phyloP scores from a whole-genome alignment of 2,329 filamentous ascomycete genomes.

The Alternaria arborescens region DNA sequence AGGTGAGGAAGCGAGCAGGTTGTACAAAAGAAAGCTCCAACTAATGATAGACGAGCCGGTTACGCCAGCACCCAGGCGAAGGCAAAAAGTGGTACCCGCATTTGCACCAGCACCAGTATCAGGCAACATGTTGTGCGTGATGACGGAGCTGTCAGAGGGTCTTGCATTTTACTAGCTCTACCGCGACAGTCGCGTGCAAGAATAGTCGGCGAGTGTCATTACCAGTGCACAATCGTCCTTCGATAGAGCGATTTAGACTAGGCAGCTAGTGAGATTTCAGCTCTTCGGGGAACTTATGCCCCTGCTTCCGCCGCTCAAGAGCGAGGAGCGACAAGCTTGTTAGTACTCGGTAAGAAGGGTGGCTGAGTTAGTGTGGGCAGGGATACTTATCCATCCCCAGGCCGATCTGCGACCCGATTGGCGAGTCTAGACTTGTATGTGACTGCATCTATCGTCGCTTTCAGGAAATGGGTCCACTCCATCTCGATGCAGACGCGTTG shows the following conservation, averaged over 20 bases:
- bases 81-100: conserved; percentile 23
- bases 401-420: conserved; percentile 46
- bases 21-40: conserved; percentile 28
- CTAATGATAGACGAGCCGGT: conserved; percentile 23
- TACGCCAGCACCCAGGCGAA: conserved; percentile 22
- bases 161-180: conserved; percentile 45
- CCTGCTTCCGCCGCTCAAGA: conserved; percentile 43
- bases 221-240: conserved; percentile 17
- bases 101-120: conserved; percentile 6
- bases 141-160: conserved; percentile 35
- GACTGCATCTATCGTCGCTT: conserved; percentile 31
- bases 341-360: conserved; percentile 35
- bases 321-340: conserved; percentile 27
- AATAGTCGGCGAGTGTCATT: conserved; percentile 19
- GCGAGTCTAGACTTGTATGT: conserved; percentile 36
- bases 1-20: conserved; percentile 21
- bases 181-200: conserved; percentile 48
- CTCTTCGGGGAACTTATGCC: conserved; percentile 36
- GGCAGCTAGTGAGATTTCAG: conserved; percentile 33
- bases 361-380: conserved; percentile 37
- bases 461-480: conserved; percentile 21
- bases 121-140: conserved; percentile 30
- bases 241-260: conserved; percentile 26
- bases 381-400: conserved; percentile 28
- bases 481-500: conserved; percentile 25